Base-by-base conservation (phyloP, 208 protist genomes). In the Crithidia sp. region DNA sequence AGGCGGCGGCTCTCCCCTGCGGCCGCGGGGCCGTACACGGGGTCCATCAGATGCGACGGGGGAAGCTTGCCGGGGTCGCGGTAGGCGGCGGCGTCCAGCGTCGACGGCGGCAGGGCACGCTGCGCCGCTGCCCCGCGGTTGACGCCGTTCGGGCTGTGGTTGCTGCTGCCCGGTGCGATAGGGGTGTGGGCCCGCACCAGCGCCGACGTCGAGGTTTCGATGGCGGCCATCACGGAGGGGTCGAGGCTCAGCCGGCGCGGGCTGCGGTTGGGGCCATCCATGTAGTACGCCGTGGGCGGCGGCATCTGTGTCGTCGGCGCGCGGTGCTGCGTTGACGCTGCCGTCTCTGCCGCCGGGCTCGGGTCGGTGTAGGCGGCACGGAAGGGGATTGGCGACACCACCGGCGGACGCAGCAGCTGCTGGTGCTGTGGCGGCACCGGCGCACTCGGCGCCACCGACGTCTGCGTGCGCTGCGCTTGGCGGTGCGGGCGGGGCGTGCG, bases 241-340 rank as follows among this genome's bases (percentile, higher is more conserved):
- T 79, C 44, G 28, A 79, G 49, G 37, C 17, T 45, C 5, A 74
- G 47, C 4, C 74, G 74, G 13, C 43, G 61, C 17, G 74, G 67
- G 5, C 44, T 67, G 37, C 67, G 13, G 16, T 37, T 37, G 39
- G 43, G 40, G 49, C 53, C 65, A 49, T 56, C 53, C n/a, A 70
- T 50, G 16, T 52, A 44, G 67, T 70, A 79, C 45, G 74, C 74
- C 13, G 74, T 74, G 0, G 74, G 74, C 12, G 74, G 74, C 45
- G 74, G 74, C 74, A 79, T 52, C 52, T 73, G 65, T 19, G 61
- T 79, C 12, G 74, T 37, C 50, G 54, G 16, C 8, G 13, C 2
- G 16, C 61, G 74, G 54, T 52, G 44, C 58, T 17, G 28, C 7
- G 45, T 28, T 2, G 50, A 10, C 17, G 45, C 12, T 0, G 9